phyloP scores from a whole-genome alignment of 345 rosid species.

The Ceriops tagal region DNA sequence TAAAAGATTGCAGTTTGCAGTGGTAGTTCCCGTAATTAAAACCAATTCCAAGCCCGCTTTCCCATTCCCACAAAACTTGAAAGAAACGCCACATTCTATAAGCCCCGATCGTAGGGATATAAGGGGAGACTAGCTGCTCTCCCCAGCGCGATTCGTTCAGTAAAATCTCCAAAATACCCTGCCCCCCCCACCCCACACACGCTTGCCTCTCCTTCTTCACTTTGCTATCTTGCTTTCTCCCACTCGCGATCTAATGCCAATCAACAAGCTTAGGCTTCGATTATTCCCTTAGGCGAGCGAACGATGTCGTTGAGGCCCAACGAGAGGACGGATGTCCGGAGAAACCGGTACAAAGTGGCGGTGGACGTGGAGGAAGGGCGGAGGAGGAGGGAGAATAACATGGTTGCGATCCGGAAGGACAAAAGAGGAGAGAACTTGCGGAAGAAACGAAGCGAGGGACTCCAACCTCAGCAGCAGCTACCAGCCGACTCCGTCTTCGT shows the following conservation, averaged over 20 bases:
- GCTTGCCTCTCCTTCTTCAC: not conserved
- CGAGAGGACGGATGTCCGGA: constrained; percentile 26
- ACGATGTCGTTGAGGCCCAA: constrained; percentile 31
- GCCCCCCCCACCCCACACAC: not conserved
- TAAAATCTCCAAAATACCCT: constrained; percentile 10
- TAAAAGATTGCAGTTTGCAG: constrained; percentile 12
- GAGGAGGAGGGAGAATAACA: constrained; percentile 31
- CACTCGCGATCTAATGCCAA: not conserved
- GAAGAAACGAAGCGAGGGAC: constrained; percentile 30
- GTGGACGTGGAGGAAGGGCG: constrained; percentile 31
- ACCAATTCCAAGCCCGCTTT: constrained; percentile 2
- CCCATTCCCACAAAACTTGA: not conserved
- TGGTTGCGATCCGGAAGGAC: constrained; percentile 32
- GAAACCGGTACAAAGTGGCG: constrained; percentile 31
- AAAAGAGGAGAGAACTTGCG: constrained; percentile 24
- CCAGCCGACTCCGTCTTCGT: not conserved
- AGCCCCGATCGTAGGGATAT: not conserved
- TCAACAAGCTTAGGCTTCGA: too few relatives aligned
- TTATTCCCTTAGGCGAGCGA: too few relatives aligned
- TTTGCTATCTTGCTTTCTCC: not conserved
- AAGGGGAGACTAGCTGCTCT: not conserved
- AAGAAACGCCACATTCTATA: constrained; percentile 1
- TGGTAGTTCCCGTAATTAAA: constrained; percentile 10
- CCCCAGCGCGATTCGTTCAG: not conserved
- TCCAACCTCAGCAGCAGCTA: constrained; percentile 13